Base-by-base conservation (phyloP, 257 asterid species). In the Nicotiana knightiana region DNA sequence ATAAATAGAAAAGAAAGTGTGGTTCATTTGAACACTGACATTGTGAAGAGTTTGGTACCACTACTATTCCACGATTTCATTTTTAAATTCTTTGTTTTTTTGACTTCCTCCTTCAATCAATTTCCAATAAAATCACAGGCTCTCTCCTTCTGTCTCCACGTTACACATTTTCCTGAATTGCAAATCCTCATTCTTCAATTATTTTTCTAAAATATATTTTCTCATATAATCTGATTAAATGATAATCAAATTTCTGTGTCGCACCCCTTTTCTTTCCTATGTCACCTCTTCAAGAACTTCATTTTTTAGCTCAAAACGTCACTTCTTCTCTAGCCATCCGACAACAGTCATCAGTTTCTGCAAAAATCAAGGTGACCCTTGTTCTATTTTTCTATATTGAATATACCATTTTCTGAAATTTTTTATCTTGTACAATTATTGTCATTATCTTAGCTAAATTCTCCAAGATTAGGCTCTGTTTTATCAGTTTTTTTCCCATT, bases 281-380 rank as follows among this genome's bases (percentile, higher is more conserved):
- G 46, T 59, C 67, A 21, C 24, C 57, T 28, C 37, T 5, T 0
- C 82, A 9, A 59, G 71, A 55, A 77, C 65, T 24, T 17, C 65
- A 43, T 46, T 32, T 43, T 11, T 68, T 5, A 15, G 11, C 68
- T 26, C 39, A 43, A 67, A 64, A 10, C 30, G 30, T 35, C 65
- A 67, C 13, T 59, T 59, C 13, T 33, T 9, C n/a, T 32, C 16
- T 59, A 46, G 33, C 76, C 48, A 17, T 21, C 67, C 58, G 0
- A 8, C 62, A 48, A 4, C 7, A 43, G 26, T 43, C 10, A 30
- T 16, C 54, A 54, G 35, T 3, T 51, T 48, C 16, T 28, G 12
- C 63, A 46, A 9, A 55, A 57, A 16, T 78, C 83, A 28, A 57
- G 86, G 86, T 83, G 35, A 63, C 28, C 59, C 54, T 82, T 26